Base-by-base conservation (phyloP, 1,284 basidiomycete species). In the Fomitopsis pinicola region DNA sequence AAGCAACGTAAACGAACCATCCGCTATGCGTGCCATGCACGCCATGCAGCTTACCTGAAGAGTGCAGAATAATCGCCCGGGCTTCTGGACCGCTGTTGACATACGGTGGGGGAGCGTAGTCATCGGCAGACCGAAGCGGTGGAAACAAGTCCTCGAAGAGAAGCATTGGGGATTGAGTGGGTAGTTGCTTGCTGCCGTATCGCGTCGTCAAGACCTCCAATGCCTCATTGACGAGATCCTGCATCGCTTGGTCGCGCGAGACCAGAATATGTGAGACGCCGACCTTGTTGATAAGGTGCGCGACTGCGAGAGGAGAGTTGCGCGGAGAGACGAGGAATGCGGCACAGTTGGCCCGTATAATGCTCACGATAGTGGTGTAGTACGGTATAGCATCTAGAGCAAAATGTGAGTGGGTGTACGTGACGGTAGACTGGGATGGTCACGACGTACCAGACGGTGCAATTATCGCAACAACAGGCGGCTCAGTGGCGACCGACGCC, bases 311-410 rank as follows among this genome's bases (percentile, higher is more conserved):
- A 17, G 71, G 65, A 1, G 77, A 78, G 59, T 79, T 78, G 26
- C 78, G 70, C 0, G 75, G 71, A 0, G 78, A 79, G 28, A 79
- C 70, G 0, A 72, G 71, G 62, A 79, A 78, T 2, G 66, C 66
- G 1, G 59, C 59, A 59, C 63, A 71, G 9, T 73, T 74, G 3
- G 69, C 66, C 15, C 65, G 67, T 48, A 67, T 59, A 15, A 76
- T 68, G 33, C 72, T 71, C 17, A 66, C 48, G 30, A 69, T 59
- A 8, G 67, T 44, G 6, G 69, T 66, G 35, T 69, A 66, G 58
- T 72, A 75, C 0, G 71, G 71, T 54, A 76, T 67, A n/a, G 71
- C 60, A 57, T 77, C 75, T 75, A 33, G 19, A 5, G 38, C 14
- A 22, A 44, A 14, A 56, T 30, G n/a, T 54, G 26, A 45, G n/a